A percentile compares a stretch with the other conserved stretches of the same genome.
Evolutionary conservation across 768 basidiomycete genomes (phyloP).

Genomic region (Russula olivacea): DNA sequence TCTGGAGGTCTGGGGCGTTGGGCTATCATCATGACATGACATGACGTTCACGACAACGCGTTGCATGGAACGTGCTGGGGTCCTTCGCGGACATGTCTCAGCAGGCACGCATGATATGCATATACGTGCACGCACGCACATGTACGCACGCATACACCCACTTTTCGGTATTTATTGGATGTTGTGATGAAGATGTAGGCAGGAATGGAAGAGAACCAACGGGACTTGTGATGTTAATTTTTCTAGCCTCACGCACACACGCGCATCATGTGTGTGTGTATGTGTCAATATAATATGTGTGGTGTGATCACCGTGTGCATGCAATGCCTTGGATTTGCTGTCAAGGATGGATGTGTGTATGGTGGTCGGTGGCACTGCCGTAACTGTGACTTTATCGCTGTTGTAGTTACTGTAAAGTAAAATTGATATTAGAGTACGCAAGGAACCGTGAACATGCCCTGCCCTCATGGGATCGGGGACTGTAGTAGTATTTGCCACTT

Average conservation of each 20-base stretch:
- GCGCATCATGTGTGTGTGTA: not conserved
- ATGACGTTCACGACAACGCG: conserved; percentile 4
- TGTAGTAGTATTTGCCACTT: not conserved
- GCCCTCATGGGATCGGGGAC: not conserved
- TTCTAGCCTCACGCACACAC: not conserved
- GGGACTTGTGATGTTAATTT: conserved; percentile 6
- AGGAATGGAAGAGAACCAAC: conserved; percentile 14
- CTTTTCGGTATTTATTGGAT: conserved; percentile 1
- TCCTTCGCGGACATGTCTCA: not conserved
- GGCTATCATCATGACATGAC: conserved; percentile 27
- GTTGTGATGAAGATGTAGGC: conserved; percentile 8
- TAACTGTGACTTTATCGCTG: not conserved
- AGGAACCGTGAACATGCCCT: not conserved
- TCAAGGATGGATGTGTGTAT: not conserved
- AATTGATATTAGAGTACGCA: not conserved
- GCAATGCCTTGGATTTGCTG: not conserved
- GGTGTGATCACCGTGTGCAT: not conserved
- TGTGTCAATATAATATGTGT: not conserved
- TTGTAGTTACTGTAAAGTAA: not conserved
- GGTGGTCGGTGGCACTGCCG: not conserved
- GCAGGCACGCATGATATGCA: not conserved
- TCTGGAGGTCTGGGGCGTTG: conserved; percentile 86
- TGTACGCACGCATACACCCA: not conserved
- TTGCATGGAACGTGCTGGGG: conserved; percentile 18
- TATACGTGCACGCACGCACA: conserved; percentile 3